These are phyloP conservation scores for Porcisia deanei DNA, from an alignment of 208 protist species.

Conservation along the genomic window DNA sequence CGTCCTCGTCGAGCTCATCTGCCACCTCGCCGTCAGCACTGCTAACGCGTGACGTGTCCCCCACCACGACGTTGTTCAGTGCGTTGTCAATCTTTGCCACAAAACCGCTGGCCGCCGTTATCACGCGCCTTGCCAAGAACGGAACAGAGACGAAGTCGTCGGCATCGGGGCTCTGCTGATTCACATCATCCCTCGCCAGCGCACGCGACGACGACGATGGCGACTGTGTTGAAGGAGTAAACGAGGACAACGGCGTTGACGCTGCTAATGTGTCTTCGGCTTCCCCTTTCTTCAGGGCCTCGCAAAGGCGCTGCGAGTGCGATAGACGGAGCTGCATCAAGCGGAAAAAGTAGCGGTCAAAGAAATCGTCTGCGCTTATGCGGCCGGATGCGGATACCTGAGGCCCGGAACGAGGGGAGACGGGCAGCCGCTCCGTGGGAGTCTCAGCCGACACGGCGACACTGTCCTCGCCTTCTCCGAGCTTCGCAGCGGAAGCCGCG, in stretches of 20 bases:
- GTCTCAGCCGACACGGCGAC: neutral
- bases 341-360: conserved; percentile 87
- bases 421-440: neutral
- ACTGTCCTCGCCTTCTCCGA: neutral
- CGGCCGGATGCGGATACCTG: neutral
- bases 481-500: neutral
- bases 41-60: conserved; percentile 12
- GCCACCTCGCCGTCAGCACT: conserved; percentile 3
- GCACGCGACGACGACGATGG: neutral
- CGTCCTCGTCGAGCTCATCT: conserved; percentile 8
- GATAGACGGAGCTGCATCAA: conserved; percentile 69
- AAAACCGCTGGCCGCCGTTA: conserved; percentile 41
- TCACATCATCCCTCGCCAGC: neutral
- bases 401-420: neutral
- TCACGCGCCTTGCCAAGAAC: conserved; percentile 44
- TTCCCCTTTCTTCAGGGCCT: neutral
- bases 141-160: conserved; percentile 30
- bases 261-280: conserved; percentile 1
- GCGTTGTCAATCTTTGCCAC: conserved; percentile 49
- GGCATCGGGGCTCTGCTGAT: conserved; percentile 11
- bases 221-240: conserved; percentile 6
- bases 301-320: conserved; percentile 31
- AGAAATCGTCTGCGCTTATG: conserved; percentile 72
- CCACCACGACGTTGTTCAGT: conserved; percentile 32
- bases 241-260: neutral